Percentiles rank a stretch among this genome's conserved stretches.
These are phyloP conservation scores for Biscutella laevigata DNA, from an alignment of 441 rosid species.

Conservation along the genomic window DNA sequence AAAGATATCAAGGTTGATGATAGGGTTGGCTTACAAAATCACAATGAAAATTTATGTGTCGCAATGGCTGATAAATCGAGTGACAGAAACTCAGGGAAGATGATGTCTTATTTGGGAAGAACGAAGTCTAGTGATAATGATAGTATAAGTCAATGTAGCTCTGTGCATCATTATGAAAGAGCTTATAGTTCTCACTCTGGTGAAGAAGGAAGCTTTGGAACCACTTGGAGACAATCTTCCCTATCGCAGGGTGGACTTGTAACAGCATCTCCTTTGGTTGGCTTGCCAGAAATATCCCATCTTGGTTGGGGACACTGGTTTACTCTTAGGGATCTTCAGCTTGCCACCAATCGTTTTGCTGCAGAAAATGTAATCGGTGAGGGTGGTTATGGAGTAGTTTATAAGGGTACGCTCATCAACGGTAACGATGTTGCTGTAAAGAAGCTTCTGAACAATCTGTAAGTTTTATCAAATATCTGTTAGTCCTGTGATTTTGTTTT, in stretches of 20 bases:
- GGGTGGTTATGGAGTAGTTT: conserved; percentile 97
- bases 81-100: conserved; percentile 48
- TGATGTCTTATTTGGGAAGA: conserved; percentile 48
- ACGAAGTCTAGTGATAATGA: conserved; percentile 75
- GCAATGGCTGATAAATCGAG: conserved; percentile 49
- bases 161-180: conserved; percentile 60
- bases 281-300: conserved; percentile 83
- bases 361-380: conserved; percentile 86
- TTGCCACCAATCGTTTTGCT: conserved; percentile 73
- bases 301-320: conserved; percentile 99
- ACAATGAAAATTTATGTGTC: conserved; percentile 29
- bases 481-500: background rate
- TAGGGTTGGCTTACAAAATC: conserved; percentile 45
- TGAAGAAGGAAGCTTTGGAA: conserved; percentile 83
- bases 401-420: conserved; percentile 68
- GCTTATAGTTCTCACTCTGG: conserved; percentile 69
- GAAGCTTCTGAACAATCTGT: conserved; percentile 93
- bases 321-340: conserved; percentile 92
- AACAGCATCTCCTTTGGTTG: conserved; percentile 74
- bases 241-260: conserved; percentile 38
- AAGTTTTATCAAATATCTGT: conserved; percentile 27
- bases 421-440: conserved; percentile 92
- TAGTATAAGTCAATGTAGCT: conserved; percentile 64
- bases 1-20: conserved; percentile 93
- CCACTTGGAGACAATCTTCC: conserved; percentile 39